These are phyloP conservation scores for Thelonectria blattea DNA, from an alignment of 2,329 filamentous ascomycete species.

Conservation along the genomic window DNA sequence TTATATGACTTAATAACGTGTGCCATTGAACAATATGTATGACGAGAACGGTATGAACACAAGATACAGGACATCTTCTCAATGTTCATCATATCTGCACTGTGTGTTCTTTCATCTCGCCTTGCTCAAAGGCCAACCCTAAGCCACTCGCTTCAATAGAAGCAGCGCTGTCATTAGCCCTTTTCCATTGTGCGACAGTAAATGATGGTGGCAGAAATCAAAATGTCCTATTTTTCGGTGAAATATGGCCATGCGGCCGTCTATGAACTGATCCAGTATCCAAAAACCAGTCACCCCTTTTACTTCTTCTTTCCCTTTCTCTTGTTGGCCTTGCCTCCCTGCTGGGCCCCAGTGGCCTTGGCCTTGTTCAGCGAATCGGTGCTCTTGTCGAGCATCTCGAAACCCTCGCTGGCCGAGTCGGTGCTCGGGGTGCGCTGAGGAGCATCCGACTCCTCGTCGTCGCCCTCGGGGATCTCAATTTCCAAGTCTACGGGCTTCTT, in stretches of 20 bases:
- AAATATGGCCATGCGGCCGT: background rate
- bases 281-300: slow-evolving; percentile 20
- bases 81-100: background rate
- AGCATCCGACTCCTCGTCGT: slow-evolving; percentile 54
- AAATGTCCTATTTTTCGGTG: background rate
- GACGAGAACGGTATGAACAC: background rate
- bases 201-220: background rate
- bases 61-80: too few species aligned
- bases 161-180: background rate
- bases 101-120: background rate
- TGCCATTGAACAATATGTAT: background rate
- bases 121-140: background rate
- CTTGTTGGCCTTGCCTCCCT: slow-evolving; percentile 56
- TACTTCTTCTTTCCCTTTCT: slow-evolving; percentile 62
- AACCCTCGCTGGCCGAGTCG: slow-evolving; percentile 65
- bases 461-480: slow-evolving; percentile 46
- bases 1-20: background rate
- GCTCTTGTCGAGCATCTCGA: slow-evolving; percentile 68
- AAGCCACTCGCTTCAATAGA: background rate
- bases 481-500: slow-evolving; percentile 45
- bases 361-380: slow-evolving; percentile 59
- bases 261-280: slow-evolving; percentile 1
- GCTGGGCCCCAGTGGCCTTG: slow-evolving; percentile 57
- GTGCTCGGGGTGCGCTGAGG: slow-evolving; percentile 60
- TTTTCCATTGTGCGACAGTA: background rate